These are phyloP conservation scores for Acorus gramineus DNA, from an alignment of 106 monocot genomes.

Conservation along the genomic window DNA sequence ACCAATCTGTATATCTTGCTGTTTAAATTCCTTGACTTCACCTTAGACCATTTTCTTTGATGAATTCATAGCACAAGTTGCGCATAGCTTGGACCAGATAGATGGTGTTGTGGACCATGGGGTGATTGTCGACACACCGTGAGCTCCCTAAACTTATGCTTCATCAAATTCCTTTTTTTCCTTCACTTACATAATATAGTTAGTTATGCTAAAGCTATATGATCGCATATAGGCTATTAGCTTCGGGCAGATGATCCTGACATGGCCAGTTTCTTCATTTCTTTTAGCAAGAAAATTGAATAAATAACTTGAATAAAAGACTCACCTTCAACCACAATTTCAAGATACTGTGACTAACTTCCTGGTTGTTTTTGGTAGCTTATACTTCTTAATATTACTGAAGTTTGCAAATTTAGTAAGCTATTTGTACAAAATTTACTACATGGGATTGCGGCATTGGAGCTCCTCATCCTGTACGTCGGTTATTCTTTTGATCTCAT, in stretches of 20 bases:
- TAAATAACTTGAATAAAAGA: no score
- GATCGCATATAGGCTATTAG: no score
- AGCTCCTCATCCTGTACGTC: not conserved
- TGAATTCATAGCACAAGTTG: conserved; percentile 31
- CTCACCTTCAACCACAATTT: no score
- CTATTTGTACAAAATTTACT: no score
- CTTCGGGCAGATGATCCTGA: no score
- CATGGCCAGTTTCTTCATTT: no score
- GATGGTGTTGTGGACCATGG: conserved; percentile 76
- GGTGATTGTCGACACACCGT: conserved; percentile 43
- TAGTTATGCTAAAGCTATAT: not conserved
- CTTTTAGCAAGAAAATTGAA: no score
- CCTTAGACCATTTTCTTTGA: not conserved
- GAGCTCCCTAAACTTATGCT: conserved; percentile 10
- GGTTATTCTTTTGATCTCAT: not conserved
- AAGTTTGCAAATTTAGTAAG: no score
- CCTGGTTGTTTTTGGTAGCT: no score
- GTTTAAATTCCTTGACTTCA: not conserved
- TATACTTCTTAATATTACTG: no score
- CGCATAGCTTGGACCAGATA: conserved; percentile 40
- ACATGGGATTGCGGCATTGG: not conserved
- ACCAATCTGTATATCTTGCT: no score
- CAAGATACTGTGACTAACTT: no score
- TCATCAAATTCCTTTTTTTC: not conserved
- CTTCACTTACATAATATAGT: not conserved